Evolutionary conservation across 2,329 filamentous ascomycete genomes (phyloP).

Genomic region (Venturia carpophila): DNA sequence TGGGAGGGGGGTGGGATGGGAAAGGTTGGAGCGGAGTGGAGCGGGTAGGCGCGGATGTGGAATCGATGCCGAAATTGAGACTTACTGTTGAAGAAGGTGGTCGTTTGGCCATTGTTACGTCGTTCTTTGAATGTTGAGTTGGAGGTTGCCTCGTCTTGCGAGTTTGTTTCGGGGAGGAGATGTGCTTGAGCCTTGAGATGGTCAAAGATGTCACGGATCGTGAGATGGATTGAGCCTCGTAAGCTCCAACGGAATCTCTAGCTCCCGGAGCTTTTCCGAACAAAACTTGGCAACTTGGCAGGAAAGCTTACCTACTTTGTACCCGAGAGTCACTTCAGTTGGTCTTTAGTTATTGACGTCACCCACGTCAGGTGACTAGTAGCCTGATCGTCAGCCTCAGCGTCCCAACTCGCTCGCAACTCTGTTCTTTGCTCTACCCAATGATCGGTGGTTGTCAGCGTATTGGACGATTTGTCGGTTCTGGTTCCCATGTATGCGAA

Average conservation of each 20-base stretch:
- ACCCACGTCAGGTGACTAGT: not conserved
- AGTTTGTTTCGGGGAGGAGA: not conserved
- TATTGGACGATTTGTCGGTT: too few relatives aligned
- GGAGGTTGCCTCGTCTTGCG: not conserved
- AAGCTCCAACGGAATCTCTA: too few relatives aligned
- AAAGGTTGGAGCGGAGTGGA: not conserved
- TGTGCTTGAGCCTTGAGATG: not conserved
- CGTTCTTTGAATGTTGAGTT: not conserved
- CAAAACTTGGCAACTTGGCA: not conserved
- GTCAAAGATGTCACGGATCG: not conserved
- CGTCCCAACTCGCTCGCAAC: too few relatives aligned
- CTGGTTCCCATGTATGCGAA: too few relatives aligned
- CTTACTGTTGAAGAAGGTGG: conserved; percentile 18
- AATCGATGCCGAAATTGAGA: not conserved
- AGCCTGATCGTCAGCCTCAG: not conserved
- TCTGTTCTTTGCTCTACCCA: too few relatives aligned
- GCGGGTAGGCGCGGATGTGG: not conserved
- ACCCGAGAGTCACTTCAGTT: not conserved
- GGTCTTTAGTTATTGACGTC: not conserved
- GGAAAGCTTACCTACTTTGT: not conserved
- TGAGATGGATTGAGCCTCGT: not conserved
- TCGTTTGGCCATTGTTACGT: conserved; percentile 1
- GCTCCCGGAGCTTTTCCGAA: not conserved
- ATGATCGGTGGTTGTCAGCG: too few relatives aligned
- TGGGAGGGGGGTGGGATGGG: not conserved